Conservation (phyloP, 768 basidiomycete species). For the Heimioporus sp. region DNA sequence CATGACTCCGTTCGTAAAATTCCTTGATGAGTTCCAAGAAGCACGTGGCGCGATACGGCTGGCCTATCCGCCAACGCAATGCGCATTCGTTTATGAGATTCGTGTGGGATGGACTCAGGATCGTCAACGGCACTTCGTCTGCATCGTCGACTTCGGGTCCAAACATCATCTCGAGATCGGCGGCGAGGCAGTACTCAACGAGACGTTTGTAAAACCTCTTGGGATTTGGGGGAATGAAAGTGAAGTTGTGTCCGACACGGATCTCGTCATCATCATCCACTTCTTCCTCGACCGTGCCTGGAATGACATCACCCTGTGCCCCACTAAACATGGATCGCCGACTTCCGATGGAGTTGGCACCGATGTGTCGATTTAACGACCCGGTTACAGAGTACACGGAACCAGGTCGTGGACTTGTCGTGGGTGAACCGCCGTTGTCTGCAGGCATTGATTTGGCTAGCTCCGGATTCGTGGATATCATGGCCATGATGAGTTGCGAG, state of each 20-base stretch:
- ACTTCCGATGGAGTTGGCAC: conserved; percentile 65
- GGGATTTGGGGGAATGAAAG: conserved; percentile 88
- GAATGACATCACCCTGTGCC: conserved; percentile 27
- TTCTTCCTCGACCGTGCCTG: conserved; percentile 37
- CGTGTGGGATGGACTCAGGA: conserved; percentile 75
- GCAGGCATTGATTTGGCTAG: conserved; percentile 76
- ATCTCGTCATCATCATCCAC: conserved; percentile 66
- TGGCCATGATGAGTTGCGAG: conserved; percentile 83
- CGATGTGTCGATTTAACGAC: conserved; percentile 47
- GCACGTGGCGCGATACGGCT: conserved; percentile 70
- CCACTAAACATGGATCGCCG: conserved; percentile 55
- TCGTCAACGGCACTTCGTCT: conserved; percentile 93
- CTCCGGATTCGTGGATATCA: conserved; percentile 85
- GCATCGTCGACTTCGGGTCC: conserved; percentile 90
- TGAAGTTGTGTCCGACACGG: conserved; percentile 74
- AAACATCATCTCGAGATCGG: conserved; percentile 87
- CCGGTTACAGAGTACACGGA: conserved; percentile 51
- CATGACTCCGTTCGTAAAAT: conserved; percentile 85
- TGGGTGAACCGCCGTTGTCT: conserved; percentile 33
- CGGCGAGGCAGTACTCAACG: conserved; percentile 76
- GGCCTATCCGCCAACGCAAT: conserved; percentile 83
- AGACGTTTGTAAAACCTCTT: conserved; percentile 82
- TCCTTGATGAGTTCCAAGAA: conserved; percentile 86
- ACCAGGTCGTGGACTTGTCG: conserved; percentile 46
- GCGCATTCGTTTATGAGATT: conserved; percentile 88